Base-by-base conservation (phyloP, 345 rosid species). In the Nephelium lappaceum region DNA sequence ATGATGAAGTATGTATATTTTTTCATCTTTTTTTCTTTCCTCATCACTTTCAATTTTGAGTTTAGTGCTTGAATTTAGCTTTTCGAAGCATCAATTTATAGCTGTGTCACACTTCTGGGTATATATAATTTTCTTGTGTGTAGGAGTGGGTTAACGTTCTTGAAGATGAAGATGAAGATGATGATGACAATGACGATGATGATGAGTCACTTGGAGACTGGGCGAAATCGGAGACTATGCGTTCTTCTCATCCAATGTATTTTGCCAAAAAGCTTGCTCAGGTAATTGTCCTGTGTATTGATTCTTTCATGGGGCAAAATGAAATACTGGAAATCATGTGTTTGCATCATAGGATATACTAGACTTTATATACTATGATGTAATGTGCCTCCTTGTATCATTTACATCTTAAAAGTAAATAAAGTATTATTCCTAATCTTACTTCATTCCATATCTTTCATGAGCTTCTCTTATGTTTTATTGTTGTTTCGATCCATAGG, bases 151-250 rank as follows among this genome's bases (percentile, higher is more conserved):
- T 88, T 85, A 86, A 88, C 68, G 87, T 87, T 82, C 88, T 94
- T 60, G 90, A 92, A 5, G 91, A 87, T 81, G 93, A 81, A 64
- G 71, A 66, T 18, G 61, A 27, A 2, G 94, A 89, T n/a, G n/a
- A n/a, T n/a, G 36, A 31, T 70, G 87, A 84, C 57, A 87, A 83
- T 18, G 87, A 88, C 39, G 91, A 86, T 66, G 84, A 86, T 66
- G 91, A 92, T 80, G 97, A 86, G 62, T 64, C 84, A 5, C 86
- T 88, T 69, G 92, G 97, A 73, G 98, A 94, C 85, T 94, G 98
- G 98, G 95, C 97, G 73, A 90, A 91, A 53, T 86, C 89, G 87
- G 97, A 94, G 74, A 94, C 97, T 3, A 89, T 94, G 99, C 90
- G 93, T 70, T 86, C 85, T 78, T 91, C 97, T 79, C 99, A 96